These are phyloP conservation scores for Sordaria brevicollis DNA, from an alignment of 495 filamentous ascomycete genomes.

Conservation along the genomic window DNA sequence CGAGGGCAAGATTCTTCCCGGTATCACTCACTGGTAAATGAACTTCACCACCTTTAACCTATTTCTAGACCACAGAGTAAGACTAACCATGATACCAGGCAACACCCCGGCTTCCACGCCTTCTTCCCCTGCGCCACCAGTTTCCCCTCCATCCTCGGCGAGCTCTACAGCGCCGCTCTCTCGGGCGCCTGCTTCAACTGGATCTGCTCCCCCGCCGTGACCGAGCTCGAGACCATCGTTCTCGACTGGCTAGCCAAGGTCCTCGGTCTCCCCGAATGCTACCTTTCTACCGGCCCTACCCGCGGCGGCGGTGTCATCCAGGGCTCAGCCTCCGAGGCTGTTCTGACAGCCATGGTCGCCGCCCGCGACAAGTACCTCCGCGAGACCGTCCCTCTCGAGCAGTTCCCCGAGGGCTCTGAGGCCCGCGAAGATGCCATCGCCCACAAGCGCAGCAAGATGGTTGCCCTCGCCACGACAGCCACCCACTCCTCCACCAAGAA, in stretches of 20 bases:
- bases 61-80: neutral
- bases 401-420: conserved; percentile 43
- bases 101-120: conserved; percentile 92
- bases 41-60: neutral
- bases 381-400: conserved; percentile 41
- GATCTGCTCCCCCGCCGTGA: conserved; percentile 92
- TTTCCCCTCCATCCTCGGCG: conserved; percentile 83
- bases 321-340: conserved; percentile 81
- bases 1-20: conserved; percentile 81
- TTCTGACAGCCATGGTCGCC: conserved; percentile 79
- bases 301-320: conserved; percentile 88
- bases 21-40: conserved; percentile 81
- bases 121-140: conserved; percentile 81
- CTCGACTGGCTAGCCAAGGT: conserved; percentile 84
- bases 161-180: conserved; percentile 85
- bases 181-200: conserved; percentile 93
- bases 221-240: conserved; percentile 82
- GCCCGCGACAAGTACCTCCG: conserved; percentile 73
- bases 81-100: conserved; percentile 16
- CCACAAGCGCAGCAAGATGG: conserved; percentile 55
- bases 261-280: conserved; percentile 63
- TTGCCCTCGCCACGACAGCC: conserved; percentile 70
- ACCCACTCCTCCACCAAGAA: conserved; percentile 81
- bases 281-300: conserved; percentile 61
- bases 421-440: conserved; percentile 57